These are phyloP conservation scores for Albizia julibrissin DNA, from an alignment of 306 rosid species.

Conservation along the genomic window DNA sequence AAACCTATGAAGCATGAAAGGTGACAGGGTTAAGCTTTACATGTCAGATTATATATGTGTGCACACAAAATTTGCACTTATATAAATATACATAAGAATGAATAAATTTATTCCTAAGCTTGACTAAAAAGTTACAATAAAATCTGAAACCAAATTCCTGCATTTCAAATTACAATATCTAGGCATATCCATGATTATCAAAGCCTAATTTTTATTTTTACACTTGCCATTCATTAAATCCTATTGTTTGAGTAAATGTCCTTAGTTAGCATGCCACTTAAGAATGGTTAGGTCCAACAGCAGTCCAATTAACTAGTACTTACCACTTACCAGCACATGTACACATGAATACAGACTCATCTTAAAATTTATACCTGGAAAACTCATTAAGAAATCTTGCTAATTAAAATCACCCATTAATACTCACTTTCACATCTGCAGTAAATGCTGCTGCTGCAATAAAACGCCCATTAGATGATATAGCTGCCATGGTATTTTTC, in stretches of 20 bases:
- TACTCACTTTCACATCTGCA: constrained; percentile 88
- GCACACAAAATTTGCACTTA: neutral
- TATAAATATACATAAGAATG: neutral
- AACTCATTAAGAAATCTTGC: constrained; percentile 2
- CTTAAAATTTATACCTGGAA: neutral
- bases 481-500: constrained; percentile 89
- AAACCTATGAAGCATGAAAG: neutral
- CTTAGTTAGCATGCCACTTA: neutral
- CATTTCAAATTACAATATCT: neutral
- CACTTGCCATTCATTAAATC: neutral
- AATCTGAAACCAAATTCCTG: neutral
- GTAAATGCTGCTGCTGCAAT: constrained; percentile 99
- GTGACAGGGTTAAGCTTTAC: neutral
- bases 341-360: neutral
- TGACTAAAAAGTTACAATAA: neutral
- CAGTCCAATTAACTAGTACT: neutral
- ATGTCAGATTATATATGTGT: neutral
- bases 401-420: constrained; percentile 10
- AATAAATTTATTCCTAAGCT: neutral
- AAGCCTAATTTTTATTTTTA: neutral
- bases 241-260: neutral
- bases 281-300: neutral
- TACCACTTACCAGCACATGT: neutral
- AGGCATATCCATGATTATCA: neutral
- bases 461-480: constrained; percentile 98